Evolutionary conservation across 179 eudicot genomes (phyloP).

Genomic region (Kewa caespitosa): DNA sequence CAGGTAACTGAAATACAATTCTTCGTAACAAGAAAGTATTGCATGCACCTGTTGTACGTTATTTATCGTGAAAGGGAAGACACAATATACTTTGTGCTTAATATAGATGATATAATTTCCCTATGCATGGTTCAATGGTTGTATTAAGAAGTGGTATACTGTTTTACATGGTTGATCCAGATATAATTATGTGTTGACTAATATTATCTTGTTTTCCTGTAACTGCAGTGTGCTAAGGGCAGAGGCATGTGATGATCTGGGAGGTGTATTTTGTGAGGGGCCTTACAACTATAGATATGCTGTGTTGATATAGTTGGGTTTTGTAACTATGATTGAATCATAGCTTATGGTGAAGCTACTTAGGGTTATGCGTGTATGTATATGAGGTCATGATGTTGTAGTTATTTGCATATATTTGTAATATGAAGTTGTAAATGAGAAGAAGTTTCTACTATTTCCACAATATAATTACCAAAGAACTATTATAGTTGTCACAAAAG

Average conservation of each 20-base stretch:
- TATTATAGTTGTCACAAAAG: no score
- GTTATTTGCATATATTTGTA: conserved; percentile 3
- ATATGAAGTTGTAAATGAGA: not conserved
- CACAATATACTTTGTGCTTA: no score
- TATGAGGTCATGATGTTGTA: not conserved
- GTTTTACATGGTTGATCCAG: not conserved
- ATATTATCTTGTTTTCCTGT: not conserved
- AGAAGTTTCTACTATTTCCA: not conserved
- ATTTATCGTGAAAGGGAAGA: not conserved
- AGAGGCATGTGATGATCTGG: conserved; percentile 69
- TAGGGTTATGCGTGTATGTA: conserved; percentile 3
- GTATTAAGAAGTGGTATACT: not conserved
- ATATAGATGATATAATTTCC: no score
- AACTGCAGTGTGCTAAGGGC: conserved; percentile 48
- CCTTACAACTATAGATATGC: conserved; percentile 38
- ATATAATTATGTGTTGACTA: not conserved
- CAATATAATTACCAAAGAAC: no score
- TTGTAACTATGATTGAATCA: not conserved
- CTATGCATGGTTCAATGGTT: no score
- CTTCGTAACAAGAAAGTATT: no score
- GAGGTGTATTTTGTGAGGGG: conserved; percentile 63
- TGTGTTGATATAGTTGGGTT: not conserved
- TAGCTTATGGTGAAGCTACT: not conserved
- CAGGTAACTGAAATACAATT: conserved; percentile 30
- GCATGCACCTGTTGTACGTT: not conserved